These are phyloP conservation scores for Discostella stelligeroides DNA, from an alignment of 108 stramenopile species.

Conservation along the genomic window DNA sequence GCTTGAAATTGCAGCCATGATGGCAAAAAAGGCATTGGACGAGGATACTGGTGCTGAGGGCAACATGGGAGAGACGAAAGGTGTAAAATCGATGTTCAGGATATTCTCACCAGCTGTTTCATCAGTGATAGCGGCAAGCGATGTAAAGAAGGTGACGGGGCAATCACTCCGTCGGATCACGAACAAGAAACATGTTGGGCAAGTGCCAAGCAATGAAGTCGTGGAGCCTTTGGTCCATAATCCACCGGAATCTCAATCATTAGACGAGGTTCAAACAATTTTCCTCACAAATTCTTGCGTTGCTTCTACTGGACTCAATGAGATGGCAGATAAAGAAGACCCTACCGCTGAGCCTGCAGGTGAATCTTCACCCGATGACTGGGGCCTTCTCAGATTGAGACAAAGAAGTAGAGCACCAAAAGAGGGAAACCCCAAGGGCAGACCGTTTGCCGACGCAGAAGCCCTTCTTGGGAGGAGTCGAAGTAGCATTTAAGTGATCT, in stretches of 20 bases:
- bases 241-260: neutral
- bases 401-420: no score
- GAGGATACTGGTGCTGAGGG: neutral
- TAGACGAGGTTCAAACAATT: no score
- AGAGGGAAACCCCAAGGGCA: no score
- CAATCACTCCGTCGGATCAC: neutral
- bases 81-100: neutral
- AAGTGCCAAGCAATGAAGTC: neutral
- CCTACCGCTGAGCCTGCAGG: no score
- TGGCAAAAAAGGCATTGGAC: slow-evolving; percentile 9
- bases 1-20: neutral
- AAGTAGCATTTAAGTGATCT: neutral
- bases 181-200: neutral
- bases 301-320: neutral
- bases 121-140: neutral
- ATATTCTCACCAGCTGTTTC: neutral
- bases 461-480: neutral
- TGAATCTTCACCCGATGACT: no score
- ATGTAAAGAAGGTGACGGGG: neutral
- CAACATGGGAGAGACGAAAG: neutral
- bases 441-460: neutral
- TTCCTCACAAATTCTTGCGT: neutral
- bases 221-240: neutral
- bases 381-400: no score
- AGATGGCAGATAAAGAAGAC: neutral